These are phyloP conservation scores for Calonectria pauciramosa DNA, from an alignment of 2,329 filamentous ascomycete genomes.

Conservation along the genomic window DNA sequence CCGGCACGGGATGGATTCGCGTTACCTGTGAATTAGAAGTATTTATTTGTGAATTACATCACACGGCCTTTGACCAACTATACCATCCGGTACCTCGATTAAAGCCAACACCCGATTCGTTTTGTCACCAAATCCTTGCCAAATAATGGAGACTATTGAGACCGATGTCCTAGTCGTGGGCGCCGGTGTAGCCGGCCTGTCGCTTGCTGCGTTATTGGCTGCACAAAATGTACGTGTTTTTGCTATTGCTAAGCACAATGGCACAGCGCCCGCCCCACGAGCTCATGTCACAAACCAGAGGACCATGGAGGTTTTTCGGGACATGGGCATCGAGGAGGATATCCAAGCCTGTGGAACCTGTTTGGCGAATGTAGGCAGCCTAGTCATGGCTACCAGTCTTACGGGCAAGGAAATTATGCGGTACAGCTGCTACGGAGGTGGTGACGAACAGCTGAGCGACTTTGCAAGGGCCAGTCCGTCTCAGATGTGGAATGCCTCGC, in stretches of 20 bases:
- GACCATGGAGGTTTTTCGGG: constrained; percentile 2
- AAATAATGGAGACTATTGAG: not conserved
- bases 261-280: not conserved
- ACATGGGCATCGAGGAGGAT: not conserved
- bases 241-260: not conserved
- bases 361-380: not conserved
- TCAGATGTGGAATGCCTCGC: not conserved
- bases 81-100: not conserved
- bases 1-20: not conserved
- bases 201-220: not conserved
- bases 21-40: not conserved
- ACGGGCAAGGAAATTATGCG: not conserved
- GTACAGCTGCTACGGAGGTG: not conserved
- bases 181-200: not conserved
- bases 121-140: not conserved
- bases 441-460: not conserved
- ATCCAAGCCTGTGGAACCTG: not conserved
- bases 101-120: not conserved
- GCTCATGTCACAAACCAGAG: not conserved
- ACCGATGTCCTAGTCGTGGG: not conserved
- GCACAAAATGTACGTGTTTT: not conserved
- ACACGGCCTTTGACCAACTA: not conserved
- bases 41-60: not conserved
- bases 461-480: not conserved
- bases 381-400: not conserved